These are phyloP conservation scores for Monosporascus sp. DNA, from an alignment of 2,329 filamentous ascomycete genomes.

Conservation along the genomic window DNA sequence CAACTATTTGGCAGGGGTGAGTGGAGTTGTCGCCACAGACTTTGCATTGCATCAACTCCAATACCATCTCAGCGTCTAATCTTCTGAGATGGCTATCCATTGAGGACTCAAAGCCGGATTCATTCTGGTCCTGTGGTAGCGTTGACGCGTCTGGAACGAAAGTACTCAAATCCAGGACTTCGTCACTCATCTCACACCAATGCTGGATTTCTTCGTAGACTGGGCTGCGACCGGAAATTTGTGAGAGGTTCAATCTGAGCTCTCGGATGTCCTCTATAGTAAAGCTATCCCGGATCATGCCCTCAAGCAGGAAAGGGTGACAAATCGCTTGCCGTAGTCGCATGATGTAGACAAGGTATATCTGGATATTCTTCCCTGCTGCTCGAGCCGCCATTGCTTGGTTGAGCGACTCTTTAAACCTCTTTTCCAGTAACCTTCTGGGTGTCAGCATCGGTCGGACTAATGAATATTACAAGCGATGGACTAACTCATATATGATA, in stretches of 20 bases:
- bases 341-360: background rate
- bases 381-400: background rate
- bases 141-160: background rate
- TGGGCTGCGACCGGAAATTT: background rate
- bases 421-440: background rate
- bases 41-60: background rate
- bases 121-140: background rate
- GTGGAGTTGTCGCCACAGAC: background rate
- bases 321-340: background rate
- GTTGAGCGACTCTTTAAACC: background rate
- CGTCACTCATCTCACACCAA: background rate
- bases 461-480: background rate
- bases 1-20: background rate
- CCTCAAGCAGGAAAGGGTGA: background rate
- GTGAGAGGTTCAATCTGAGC: background rate
- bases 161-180: background rate
- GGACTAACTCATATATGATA: background rate
- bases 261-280: background rate
- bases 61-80: background rate
- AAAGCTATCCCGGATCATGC: background rate
- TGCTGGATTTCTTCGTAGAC: background rate
- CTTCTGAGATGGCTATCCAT: background rate
- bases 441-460: background rate
- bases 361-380: background rate
- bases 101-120: background rate